Conservation (phyloP, 352 stramenopile genomes). For the Globisporangium nagaii region DNA sequence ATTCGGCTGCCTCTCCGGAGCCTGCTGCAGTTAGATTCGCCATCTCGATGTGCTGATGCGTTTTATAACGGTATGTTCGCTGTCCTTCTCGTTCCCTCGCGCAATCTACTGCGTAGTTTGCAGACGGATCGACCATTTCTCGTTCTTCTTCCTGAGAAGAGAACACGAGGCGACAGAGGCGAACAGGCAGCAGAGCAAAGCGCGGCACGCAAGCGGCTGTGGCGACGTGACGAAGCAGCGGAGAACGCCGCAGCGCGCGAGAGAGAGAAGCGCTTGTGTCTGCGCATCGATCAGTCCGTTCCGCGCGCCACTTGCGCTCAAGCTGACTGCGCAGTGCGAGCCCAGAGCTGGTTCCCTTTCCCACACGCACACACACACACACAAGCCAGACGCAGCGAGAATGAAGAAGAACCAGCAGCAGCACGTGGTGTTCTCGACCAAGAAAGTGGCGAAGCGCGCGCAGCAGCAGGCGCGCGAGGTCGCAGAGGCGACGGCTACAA, state of each 20-base stretch:
- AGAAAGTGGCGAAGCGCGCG: slow-evolving; percentile 34
- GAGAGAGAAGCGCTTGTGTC: background rate
- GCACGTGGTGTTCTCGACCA: slow-evolving; percentile 68
- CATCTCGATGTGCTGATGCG: background rate
- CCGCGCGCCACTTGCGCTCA: background rate
- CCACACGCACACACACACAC: too few species aligned
- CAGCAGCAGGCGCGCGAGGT: slow-evolving; percentile 13
- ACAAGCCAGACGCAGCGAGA: too few species aligned
- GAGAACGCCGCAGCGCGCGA: background rate
- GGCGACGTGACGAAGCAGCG: background rate
- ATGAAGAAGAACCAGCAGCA: slow-evolving; percentile 24
- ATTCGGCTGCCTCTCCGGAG: background rate
- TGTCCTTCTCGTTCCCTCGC: background rate
- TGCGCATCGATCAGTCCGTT: background rate
- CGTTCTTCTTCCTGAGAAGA: background rate
- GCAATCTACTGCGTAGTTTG: background rate
- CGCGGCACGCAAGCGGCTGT: background rate
- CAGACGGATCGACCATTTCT: background rate
- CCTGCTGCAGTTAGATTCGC: background rate
- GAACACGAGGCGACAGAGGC: background rate
- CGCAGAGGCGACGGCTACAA: too few species aligned
- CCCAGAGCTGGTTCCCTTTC: too few species aligned
- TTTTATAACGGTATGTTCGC: background rate
- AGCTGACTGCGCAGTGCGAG: too few species aligned
- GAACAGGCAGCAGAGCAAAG: background rate